Evolutionary conservation across 768 basidiomycete species (phyloP), one percentile per base, ranked within the genome.

Genomic region (Myochromella boudieri): DNA sequence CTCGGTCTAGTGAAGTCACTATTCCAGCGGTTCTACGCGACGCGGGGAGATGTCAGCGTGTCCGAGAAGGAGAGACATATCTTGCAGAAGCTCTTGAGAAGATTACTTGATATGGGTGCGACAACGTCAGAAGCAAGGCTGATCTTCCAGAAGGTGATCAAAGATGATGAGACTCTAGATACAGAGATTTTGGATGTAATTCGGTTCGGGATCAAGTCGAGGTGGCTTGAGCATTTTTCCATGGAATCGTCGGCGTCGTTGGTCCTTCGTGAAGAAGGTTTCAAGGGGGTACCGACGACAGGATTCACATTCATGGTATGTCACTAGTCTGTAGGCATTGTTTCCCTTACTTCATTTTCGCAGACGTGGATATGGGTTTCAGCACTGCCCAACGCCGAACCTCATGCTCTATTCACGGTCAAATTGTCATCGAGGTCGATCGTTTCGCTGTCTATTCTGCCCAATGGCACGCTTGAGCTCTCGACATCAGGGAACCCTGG

Each of bases 151-250:
- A 71, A 68, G 21, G 74, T 74, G 0, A 69, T 85, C 37, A 72
- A 62, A 31, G 68, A 65, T 1, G 72, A 78, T 43, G 74, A 75
- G 11, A 70, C 67, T 0, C 60, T 90, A 20, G 81, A 90, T 51
- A 59, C 66, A 5, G 86, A 87, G 37, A 72, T 88, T 27, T 61
- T 91, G 36, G 88, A 89, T 34, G 64, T 90, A 21, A 72, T 92
- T 43, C 78, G 85, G 6, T 74, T 77, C 37, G 82, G 80, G 2
- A 83, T 88, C 74, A 85, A 80, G 61, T 81, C 82, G 29, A 76
- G 81, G 26, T 92, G 90, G 91, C 81, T 86, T 0, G 78, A 82
- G 46, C 90, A 92, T 59, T 77, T 93, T 49, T 86, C 81, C 2
- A 67, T 91, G 55, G 81, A 82, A 59, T 74, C 75, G 1, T 61